Percentiles rank a stretch among this genome's conserved stretches.
Conservation (phyloP, 352 stramenopile genomes). For the Phytophthora constricta region DNA sequence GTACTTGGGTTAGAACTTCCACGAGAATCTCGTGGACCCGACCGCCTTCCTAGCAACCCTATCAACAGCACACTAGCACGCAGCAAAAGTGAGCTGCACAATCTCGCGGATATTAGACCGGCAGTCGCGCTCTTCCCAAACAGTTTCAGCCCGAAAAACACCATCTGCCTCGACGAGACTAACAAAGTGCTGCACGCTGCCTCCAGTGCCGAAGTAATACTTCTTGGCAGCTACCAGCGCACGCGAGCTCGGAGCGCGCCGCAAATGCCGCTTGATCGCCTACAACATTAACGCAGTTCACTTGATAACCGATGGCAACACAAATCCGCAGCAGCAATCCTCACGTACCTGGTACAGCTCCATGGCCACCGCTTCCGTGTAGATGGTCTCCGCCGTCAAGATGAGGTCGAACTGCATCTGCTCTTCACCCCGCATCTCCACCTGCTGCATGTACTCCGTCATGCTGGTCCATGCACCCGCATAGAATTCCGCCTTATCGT, state of each 20-base stretch:
- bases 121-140: slow-evolving; percentile 77
- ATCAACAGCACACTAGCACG: background rate
- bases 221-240: slow-evolving; percentile 85
- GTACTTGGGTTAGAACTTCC: too few relatives aligned
- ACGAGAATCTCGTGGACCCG: background rate
- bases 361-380: slow-evolving; percentile 77
- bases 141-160: slow-evolving; percentile 55
- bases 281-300: slow-evolving; percentile 31
- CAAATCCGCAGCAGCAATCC: background rate
- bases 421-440: slow-evolving; percentile 38
- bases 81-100: slow-evolving; percentile 56
- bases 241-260: slow-evolving; percentile 40
- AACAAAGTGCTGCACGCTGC: slow-evolving; percentile 89
- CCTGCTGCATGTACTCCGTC: slow-evolving; percentile 52
- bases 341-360: slow-evolving; percentile 68
- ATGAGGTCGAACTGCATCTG: slow-evolving; percentile 77
- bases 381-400: slow-evolving; percentile 86
- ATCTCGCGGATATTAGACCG: slow-evolving; percentile 88
- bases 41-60: slow-evolving; percentile 5
- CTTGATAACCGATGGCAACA: slow-evolving; percentile 4
- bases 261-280: slow-evolving; percentile 82
- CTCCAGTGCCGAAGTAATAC: slow-evolving; percentile 88
- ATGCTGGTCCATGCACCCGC: slow-evolving; percentile 78
- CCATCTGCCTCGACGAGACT: slow-evolving; percentile 54
- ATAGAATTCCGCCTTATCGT: slow-evolving; percentile 67